A percentile compares a stretch with the other conserved stretches of the same genome.
Evolutionary conservation across 441 rosid species (phyloP).

Genomic region (Bocquillonia castaneifolia): DNA sequence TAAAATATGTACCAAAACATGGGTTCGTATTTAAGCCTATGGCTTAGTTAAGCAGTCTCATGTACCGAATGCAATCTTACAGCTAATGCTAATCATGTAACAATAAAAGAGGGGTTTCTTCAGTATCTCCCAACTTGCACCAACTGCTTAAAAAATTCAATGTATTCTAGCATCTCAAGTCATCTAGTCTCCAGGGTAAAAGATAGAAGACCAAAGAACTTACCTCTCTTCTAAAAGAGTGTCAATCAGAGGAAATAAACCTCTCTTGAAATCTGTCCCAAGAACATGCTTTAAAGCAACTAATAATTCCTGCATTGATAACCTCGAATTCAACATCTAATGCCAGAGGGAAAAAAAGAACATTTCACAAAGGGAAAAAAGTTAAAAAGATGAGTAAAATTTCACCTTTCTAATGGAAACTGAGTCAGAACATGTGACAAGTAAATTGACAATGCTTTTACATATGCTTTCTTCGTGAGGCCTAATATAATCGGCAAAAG

Average conservation of each 20-base stretch:
- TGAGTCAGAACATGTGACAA: conserved; percentile 94
- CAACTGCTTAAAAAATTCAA: background rate
- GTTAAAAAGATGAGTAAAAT: conserved; percentile 9
- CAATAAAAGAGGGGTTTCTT: background rate
- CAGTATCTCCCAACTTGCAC: background rate
- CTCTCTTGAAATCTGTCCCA: conserved; percentile 98
- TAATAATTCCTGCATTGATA: conserved; percentile 72
- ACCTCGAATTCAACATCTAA: conserved; percentile 20
- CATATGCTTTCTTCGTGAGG: conserved; percentile 98
- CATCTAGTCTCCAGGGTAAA: conserved; percentile 16
- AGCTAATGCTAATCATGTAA: background rate
- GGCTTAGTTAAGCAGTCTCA: too few relatives aligned
- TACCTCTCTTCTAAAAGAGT: conserved; percentile 93
- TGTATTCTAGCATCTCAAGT: conserved; percentile 3
- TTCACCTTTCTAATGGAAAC: conserved; percentile 90
- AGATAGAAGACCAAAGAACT: background rate
- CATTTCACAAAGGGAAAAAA: conserved; percentile 11
- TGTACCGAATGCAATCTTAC: too few relatives aligned
- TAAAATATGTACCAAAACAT: too few relatives aligned
- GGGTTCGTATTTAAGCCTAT: too few relatives aligned
- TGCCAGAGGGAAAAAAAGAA: conserved; percentile 15
- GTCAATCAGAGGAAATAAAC: conserved; percentile 93
- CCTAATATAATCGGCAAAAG: conserved; percentile 86
- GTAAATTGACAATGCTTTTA: conserved; percentile 94
- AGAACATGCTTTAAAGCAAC: conserved; percentile 96